Evolutionary conservation across 2,329 filamentous ascomycete genomes (phyloP), one percentile per base, ranked within the genome.

Genomic region (Thielaviopsis ethacetica): DNA sequence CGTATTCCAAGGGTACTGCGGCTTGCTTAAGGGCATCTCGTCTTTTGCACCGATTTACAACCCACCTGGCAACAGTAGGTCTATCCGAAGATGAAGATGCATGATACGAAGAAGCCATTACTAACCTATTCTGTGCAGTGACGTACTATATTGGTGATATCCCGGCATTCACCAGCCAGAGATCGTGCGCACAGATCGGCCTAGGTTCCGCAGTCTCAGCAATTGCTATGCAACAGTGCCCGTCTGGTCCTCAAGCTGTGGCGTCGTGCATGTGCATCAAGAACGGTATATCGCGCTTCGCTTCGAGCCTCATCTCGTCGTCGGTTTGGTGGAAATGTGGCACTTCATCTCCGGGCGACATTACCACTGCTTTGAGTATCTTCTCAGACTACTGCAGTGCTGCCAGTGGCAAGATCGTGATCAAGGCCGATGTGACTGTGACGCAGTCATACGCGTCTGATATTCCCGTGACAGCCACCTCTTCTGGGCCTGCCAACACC

Each of bases 91-190:
- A 15, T 30, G 10, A 21, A 9, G 1, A 60, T 63, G 49, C 64
- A 60, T 24, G 30, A 7, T 38, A 50, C 9, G 3, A 49, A 27
- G 21, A 22, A 61, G 5, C 6, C 47, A 12, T 17, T n/a, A 5
- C 49, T 44, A 21, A 26, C 30, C 19, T n/a, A n/a, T n/a, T n/a
- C n/a, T 5, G 10, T 34, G 3, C 22, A 76, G 73, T 81, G 73
- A 72, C 75, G 0, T 81, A 80, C 64, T 76, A 78, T 60, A 75
- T 81, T 59, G 78, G 76, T 1, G 78, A 73, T 13, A 65, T 81
- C 27, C 68, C 74, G 0, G 67, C 75, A 59, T 81, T 69, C 61
- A 71, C 68, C 50, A 69, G 71, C 0, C 68, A 81, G 0, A 70
- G 70, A 0, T 64, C 67, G 0, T 80, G 77, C 58, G 77, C 75